A percentile compares a stretch with the other conserved stretches of the same genome.
Conservation (phyloP, 768 basidiomycete genomes). For the Porpolomopsis calyptriformis region DNA sequence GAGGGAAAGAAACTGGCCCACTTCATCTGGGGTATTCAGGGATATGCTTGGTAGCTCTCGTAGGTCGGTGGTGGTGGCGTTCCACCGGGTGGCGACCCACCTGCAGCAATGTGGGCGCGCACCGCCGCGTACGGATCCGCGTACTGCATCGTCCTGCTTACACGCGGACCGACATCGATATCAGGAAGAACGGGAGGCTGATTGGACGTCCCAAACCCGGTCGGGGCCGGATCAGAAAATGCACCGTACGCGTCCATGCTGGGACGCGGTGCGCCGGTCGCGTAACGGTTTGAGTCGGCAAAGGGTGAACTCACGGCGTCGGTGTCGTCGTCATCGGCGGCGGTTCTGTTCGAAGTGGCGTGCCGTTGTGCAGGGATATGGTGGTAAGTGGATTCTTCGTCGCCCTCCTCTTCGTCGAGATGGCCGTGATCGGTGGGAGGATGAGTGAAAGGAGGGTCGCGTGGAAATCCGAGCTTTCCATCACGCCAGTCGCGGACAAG, state of each 20-base stretch:
- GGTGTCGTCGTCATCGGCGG: conserved; percentile 22
- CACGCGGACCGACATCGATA: conserved; percentile 38
- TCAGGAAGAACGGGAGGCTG: conserved; percentile 31
- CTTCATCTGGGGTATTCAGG: too few species aligned
- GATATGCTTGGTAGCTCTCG: conserved; percentile 44
- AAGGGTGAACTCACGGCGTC: conserved; percentile 36
- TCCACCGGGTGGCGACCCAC: conserved; percentile 18
- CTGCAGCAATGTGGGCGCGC: conserved; percentile 42
- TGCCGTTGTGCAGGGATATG: conserved; percentile 31
- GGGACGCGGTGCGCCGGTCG: conserved; percentile 38
- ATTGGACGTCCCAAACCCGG: conserved; percentile 44
- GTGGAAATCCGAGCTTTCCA: conserved; percentile 40
- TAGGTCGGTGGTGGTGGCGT: conserved; percentile 39
- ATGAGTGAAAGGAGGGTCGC: conserved; percentile 70
- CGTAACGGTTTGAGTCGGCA: conserved; percentile 43
- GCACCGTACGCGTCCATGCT: conserved; percentile 87
- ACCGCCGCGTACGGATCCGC: conserved; percentile 84
- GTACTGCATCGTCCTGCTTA: conserved; percentile 90
- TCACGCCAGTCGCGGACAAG: conserved; percentile 70
- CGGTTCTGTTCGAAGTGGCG: conserved; percentile 20
- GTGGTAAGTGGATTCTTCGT: conserved; percentile 41
- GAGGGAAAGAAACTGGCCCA: too few species aligned
- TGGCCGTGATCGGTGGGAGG: conserved; percentile 40
- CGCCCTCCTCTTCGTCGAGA: conserved; percentile 40
- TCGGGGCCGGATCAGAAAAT: conserved; percentile 79